Evolutionary conservation across 2,329 filamentous ascomycete genomes (phyloP).

Genomic region (Colletotrichum sojae): DNA sequence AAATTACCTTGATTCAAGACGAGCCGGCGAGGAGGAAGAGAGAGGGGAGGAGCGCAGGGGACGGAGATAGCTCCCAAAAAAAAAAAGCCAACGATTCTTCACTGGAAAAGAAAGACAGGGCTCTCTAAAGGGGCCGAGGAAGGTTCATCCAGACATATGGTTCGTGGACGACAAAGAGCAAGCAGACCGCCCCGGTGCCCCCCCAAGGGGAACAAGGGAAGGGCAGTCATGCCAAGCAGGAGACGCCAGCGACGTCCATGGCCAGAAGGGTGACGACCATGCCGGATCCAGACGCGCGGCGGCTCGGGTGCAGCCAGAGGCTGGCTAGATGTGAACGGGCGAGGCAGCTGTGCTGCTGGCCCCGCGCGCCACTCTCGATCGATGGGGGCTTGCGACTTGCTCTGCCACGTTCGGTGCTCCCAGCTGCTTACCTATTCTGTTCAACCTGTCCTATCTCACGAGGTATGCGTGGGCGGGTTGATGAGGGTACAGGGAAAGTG

Average conservation of each 20-base stretch:
- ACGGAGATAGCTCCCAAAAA: not conserved
- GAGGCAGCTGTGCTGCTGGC: conserved; percentile 26
- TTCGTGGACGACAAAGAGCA: conserved; percentile 22
- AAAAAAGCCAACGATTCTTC: not conserved
- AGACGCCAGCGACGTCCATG: not conserved
- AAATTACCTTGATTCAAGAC: conserved; percentile 17
- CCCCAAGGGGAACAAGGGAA: not conserved
- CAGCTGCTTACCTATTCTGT: not conserved
- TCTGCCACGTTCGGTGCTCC: conserved; percentile 16
- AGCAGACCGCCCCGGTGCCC: not conserved
- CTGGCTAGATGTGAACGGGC: conserved; percentile 17
- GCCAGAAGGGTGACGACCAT: conserved; percentile 4
- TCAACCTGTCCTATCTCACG: not conserved
- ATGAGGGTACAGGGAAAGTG: no score
- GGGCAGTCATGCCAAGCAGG: conserved; percentile 5
- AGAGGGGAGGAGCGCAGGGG: not conserved
- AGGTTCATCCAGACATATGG: conserved; percentile 1
- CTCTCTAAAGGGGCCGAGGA: not conserved
- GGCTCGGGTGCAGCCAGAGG: conserved; percentile 18
- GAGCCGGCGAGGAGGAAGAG: not conserved
- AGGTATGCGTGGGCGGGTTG: no score
- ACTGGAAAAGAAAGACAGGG: not conserved
- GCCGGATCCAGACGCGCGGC: conserved; percentile 31
- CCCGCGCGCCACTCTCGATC: conserved; percentile 18
- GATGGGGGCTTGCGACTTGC: conserved; percentile 10